Evolutionary conservation across 1,284 basidiomycete genomes (phyloP), one percentile per base, ranked within the genome.

Genomic region (Xerocomus nothofagi): DNA sequence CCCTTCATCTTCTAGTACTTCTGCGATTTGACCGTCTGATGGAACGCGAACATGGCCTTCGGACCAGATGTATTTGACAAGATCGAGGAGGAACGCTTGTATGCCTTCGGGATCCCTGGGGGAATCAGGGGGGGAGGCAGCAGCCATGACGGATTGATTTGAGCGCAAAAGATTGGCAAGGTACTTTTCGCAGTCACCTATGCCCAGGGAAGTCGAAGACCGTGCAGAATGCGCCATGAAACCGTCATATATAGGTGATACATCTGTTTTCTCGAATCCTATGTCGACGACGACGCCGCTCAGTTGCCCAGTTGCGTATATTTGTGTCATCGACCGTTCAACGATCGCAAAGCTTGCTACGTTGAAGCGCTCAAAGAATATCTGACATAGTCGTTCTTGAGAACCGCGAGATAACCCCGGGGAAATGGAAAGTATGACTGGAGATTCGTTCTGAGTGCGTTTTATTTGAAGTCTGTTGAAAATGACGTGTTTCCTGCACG

Each of bases 361-460:
- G 66, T 98, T 97, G 78, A 98, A 91, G n/a, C 86, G 82, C 67
- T 98, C 95, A 64, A 98, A 99, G 67, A 97, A 93, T 49, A 94
- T 78, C 64, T 91, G 92, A 57, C 88, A 88, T 62, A 88, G 77
- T 39, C 77, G 77, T 63, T 96, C 91, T 63, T 87, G 81, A 6
- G 82, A 78, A 46, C 80, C 76, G 45, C 88, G 80, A n/a, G 90
- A 78, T 18, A 93, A 78, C 18, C 86, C 83, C 0, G 86, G 71
- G 1, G 80, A 74, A 45, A 95, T 74, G 34, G 86, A 85, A 48
- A 96, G 78, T 41, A 95, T 76, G 48, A 91, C 80, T 12, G 91
- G 90, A 10, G 89, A 93, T 63, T 93, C 89, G 69, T 97, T 97
- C 59, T 90, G 88, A 6, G 83, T 82, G 45, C 91, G 86, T 47